These are phyloP conservation scores for Gyrodon lividus DNA, from an alignment of 768 basidiomycete species.

Conservation along the genomic window DNA sequence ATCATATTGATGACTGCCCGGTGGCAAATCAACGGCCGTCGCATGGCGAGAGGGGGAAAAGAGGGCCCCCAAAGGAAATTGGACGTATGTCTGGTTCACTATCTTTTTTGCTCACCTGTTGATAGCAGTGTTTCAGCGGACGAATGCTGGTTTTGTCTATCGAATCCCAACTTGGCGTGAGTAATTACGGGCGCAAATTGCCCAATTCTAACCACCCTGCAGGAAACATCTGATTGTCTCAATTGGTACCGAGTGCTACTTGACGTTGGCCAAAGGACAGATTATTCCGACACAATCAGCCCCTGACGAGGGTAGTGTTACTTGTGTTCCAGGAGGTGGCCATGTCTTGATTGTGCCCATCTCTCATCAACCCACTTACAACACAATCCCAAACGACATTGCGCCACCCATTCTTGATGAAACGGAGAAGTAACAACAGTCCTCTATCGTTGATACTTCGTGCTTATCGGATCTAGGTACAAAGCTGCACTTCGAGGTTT, in stretches of 20 bases:
- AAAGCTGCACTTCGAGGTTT: conserved; percentile 71
- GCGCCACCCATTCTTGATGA: conserved; percentile 75
- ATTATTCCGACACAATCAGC: conserved; percentile 77
- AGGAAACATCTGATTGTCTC: conserved; percentile 96
- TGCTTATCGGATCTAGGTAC: conserved; percentile 47
- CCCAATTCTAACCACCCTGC: conserved; percentile 5
- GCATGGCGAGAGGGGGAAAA: conserved; percentile 33
- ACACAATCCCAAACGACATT: conserved; percentile 77
- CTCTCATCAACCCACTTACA: conserved; percentile 87
- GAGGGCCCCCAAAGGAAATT: conserved; percentile 72
- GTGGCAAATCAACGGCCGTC: conserved; percentile 53
- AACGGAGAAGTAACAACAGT: conserved; percentile 60
- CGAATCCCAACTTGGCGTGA: conserved; percentile 87
- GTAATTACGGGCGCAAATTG: conserved; percentile 27
- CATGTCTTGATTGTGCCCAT: conserved; percentile 95
- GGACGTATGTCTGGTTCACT: conserved; percentile 55
- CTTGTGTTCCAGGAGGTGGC: conserved; percentile 85
- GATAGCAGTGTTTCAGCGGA: conserved; percentile 52
- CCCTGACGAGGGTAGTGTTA: conserved; percentile 37
- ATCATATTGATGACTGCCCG: conserved; percentile 87
- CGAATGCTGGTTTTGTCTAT: conserved; percentile 98
- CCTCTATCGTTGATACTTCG: not conserved
- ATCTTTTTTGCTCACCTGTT: not conserved
- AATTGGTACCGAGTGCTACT: conserved; percentile 90
- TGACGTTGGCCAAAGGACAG: conserved; percentile 96